Evolutionary conservation across 2,329 filamentous ascomycete genomes (phyloP).

Genomic region (Colletotrichum lupini): DNA sequence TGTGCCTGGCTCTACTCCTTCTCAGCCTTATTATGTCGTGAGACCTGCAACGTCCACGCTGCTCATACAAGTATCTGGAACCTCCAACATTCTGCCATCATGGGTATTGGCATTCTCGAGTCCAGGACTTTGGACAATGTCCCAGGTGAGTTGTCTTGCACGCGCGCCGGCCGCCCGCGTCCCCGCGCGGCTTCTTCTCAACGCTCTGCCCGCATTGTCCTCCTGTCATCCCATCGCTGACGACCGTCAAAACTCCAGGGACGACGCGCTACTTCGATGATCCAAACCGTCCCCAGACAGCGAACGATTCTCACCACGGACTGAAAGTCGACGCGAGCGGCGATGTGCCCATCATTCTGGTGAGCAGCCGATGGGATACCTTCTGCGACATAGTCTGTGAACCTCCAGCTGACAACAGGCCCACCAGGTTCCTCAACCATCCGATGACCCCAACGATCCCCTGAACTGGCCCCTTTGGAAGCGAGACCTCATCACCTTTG

Average conservation of each 20-base stretch:
- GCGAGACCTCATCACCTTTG: slow-evolving; percentile 82
- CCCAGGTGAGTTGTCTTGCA: slow-evolving; percentile 67
- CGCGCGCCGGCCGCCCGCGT: not conserved
- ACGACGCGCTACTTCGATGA: slow-evolving; percentile 75
- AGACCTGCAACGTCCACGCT: not conserved
- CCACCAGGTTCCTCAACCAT: slow-evolving; percentile 78
- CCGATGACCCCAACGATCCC: slow-evolving; percentile 90
- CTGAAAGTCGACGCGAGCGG: slow-evolving; percentile 81
- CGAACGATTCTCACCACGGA: slow-evolving; percentile 51
- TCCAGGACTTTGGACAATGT: slow-evolving; percentile 74
- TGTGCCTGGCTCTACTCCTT: not conserved
- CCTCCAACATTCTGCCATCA: slow-evolving; percentile 45
- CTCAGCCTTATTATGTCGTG: slow-evolving; percentile 9
- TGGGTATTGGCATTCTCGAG: slow-evolving; percentile 81
- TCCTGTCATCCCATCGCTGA: slow-evolving; percentile 16
- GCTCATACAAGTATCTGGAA: not conserved
- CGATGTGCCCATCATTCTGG: slow-evolving; percentile 77
- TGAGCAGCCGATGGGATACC: slow-evolving; percentile 48
- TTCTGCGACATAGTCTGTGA: not conserved
- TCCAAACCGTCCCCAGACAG: slow-evolving; percentile 58
- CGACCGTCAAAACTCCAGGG: slow-evolving; percentile 50
- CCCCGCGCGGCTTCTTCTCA: not conserved
- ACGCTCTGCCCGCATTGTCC: slow-evolving; percentile 16
- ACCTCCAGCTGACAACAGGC: not conserved
- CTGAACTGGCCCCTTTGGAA: slow-evolving; percentile 87